These are phyloP conservation scores for Lophiostoma macrostomum DNA, from an alignment of 495 filamentous ascomycete species.

Conservation along the genomic window DNA sequence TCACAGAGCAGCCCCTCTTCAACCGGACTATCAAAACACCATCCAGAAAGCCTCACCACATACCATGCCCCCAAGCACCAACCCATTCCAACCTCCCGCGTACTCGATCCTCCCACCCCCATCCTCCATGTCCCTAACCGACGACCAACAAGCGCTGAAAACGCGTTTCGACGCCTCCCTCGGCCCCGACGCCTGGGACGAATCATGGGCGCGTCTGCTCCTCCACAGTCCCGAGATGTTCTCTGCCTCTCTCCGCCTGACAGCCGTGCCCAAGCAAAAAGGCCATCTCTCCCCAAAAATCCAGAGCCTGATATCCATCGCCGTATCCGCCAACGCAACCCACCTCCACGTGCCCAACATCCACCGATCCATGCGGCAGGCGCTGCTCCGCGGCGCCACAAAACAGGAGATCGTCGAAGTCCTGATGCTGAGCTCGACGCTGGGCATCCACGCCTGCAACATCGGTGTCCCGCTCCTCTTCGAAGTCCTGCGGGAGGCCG, in stretches of 20 bases:
- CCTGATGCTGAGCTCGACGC: slow-evolving; percentile 40
- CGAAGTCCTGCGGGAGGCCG: slow-evolving; percentile 44
- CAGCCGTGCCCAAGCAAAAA: slow-evolving; percentile 35
- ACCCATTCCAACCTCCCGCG: too few relatives aligned
- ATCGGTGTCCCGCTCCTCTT: slow-evolving; percentile 46
- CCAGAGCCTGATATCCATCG: slow-evolving; percentile 43
- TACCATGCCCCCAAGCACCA: too few relatives aligned
- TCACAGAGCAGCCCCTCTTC: slow-evolving; percentile 6
- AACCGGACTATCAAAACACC: slow-evolving; percentile 3
- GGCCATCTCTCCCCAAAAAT: slow-evolving; percentile 42
- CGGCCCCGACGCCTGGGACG: slow-evolving; percentile 27
- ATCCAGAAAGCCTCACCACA: neutral
- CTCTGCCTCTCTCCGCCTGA: slow-evolving; percentile 36
- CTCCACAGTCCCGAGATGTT: slow-evolving; percentile 39
- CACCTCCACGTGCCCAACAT: slow-evolving; percentile 45
- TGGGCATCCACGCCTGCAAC: slow-evolving; percentile 48
- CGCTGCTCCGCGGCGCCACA: slow-evolving; percentile 40
- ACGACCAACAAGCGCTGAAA: slow-evolving; percentile 13
- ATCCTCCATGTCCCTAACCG: slow-evolving; percentile 9
- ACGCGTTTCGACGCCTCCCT: slow-evolving; percentile 10
- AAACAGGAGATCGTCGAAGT: slow-evolving; percentile 43
- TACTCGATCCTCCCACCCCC: neutral
- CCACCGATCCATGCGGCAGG: slow-evolving; percentile 35
- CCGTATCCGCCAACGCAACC: slow-evolving; percentile 42
- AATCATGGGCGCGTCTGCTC: slow-evolving; percentile 31